Evolutionary conservation across 257 asterid genomes (phyloP), one percentile per base, ranked within the genome.

Genomic region (Ligustrum vulgare): DNA sequence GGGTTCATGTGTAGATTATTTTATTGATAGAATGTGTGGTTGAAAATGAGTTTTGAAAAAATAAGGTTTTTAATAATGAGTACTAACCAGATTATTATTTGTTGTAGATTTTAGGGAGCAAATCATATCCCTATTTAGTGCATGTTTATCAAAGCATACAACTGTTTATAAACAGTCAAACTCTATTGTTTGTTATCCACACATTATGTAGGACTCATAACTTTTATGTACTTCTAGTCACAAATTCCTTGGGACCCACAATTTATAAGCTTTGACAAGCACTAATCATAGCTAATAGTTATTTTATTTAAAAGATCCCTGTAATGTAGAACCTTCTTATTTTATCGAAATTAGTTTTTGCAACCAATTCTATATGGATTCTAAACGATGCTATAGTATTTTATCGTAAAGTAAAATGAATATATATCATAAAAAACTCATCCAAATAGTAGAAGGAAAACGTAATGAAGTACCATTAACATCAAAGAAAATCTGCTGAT

Each of bases 401-500:
- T 8, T 51, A 51, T 51, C 25, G n/a, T 51, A 51, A 18, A 39
- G 47, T 15, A 25, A 2, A 3, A 60, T 69, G 10, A 70, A 68
- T 56, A 58, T 18, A 35, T 43, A 67, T 22, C 43, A 20, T 28
- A 47, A 25, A n/a, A 23, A 65, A 45, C 54, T 16, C 9, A 71
- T 58, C 60, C 43, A 7, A 6, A 60, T 60, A 22, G 33, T 23
- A 60, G 2, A 60, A 2, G 65, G 3, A 11, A 56, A 39, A 62
- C 13, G 37, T 11, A 65, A 45, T 33, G 13, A 81, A 91, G 78
- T 72, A 95, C 98, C 98, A 67, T 93, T 91, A 36, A 93, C 92
- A 73, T 95, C 99, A 64, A 95, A 95, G 90, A 91, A 93, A 71
- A 95, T 91, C 86, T 95, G 99, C 85, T 90, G 91, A 84, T 93